Conservation (phyloP, 371 early-diverging fungal genomes). For the Mucor sp. region DNA sequence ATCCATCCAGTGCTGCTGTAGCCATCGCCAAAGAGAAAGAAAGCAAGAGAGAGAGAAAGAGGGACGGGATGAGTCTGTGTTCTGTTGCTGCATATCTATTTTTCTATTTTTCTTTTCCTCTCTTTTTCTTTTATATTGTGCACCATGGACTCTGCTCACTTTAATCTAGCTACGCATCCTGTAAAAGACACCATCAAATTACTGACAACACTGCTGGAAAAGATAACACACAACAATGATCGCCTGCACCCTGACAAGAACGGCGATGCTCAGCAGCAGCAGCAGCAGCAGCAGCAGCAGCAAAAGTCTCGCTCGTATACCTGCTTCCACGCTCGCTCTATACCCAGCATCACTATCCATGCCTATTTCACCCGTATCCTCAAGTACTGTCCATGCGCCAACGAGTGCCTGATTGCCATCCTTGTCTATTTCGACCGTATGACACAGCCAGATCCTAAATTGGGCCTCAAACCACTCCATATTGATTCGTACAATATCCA, state of each 20-base stretch:
- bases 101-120: neutral
- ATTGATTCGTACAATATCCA: constrained; percentile 90
- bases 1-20: neutral
- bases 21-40: too few species aligned
- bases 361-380: constrained; percentile 84
- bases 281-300: constrained; percentile 22
- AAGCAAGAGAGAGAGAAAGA: too few species aligned
- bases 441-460: constrained; percentile 44
- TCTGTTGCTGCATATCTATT: neutral
- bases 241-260: constrained; percentile 10
- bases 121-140: neutral
- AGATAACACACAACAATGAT: constrained; percentile 33
- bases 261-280: constrained; percentile 5
- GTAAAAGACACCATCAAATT: constrained; percentile 36
- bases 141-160: constrained; percentile 10
- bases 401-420: constrained; percentile 81
- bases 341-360: constrained; percentile 83
- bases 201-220: constrained; percentile 27
- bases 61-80: neutral
- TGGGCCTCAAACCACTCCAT: constrained; percentile 57
- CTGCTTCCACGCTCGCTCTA: constrained; percentile 83
- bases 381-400: constrained; percentile 90
- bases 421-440: constrained; percentile 84
- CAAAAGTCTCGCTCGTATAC: constrained; percentile 22
- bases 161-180: constrained; percentile 30